phyloP scores from a whole-genome alignment of 805 yeast species.

The Torulaspora quercuum region DNA sequence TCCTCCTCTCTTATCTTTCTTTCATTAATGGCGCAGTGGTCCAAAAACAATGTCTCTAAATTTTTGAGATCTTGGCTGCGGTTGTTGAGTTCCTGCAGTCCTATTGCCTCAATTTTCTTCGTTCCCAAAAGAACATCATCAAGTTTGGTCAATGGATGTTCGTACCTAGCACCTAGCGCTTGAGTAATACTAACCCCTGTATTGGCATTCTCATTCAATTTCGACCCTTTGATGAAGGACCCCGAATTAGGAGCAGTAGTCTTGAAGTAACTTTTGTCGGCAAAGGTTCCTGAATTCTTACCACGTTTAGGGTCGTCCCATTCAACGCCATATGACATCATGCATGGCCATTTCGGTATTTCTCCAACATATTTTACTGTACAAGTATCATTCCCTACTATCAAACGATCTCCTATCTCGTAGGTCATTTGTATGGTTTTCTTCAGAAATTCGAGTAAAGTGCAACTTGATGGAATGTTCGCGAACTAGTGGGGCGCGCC shows the following conservation, averaged over 20 bases:
- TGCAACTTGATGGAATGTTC: too few relatives aligned
- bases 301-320: constrained; percentile 78
- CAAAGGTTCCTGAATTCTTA: constrained; percentile 61
- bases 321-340: constrained; percentile 68
- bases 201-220: constrained; percentile 36
- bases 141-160: constrained; percentile 32
- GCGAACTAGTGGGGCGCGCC: too few relatives aligned
- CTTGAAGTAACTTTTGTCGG: constrained; percentile 55
- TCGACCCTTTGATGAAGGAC: constrained; percentile 24
- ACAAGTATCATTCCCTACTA: constrained; percentile 47
- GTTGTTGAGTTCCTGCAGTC: constrained; percentile 56
- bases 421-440: constrained; percentile 18
- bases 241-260: constrained; percentile 23
- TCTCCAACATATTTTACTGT: constrained; percentile 62
- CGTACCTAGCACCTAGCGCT: constrained; percentile 53
- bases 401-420: constrained; percentile 34
- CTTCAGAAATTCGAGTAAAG: too few relatives aligned
- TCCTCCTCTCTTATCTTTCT: constrained; percentile 1
- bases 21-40: constrained; percentile 39
- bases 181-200: constrained; percentile 37
- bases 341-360: constrained; percentile 59
- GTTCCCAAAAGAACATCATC: constrained; percentile 47
- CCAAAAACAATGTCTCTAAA: constrained; percentile 51
- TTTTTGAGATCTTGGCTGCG: constrained; percentile 46
- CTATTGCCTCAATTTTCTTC: constrained; percentile 59